These are phyloP conservation scores for Drechslerella dactyloides DNA, from an alignment of 2,329 filamentous ascomycete species.

Conservation along the genomic window DNA sequence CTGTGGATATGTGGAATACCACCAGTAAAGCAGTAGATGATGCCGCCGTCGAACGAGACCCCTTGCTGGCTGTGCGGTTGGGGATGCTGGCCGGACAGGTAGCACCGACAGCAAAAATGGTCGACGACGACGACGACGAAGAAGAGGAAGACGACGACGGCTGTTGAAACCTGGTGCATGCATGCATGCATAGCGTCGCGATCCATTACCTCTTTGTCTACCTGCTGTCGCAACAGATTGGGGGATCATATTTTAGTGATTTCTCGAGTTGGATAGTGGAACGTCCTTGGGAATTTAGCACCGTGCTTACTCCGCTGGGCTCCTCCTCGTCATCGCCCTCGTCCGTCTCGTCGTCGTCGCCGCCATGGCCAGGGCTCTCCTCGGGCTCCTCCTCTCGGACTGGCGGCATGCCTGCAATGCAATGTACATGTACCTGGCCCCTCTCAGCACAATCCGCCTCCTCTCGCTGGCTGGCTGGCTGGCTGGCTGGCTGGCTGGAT, in stretches of 20 bases:
- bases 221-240: background rate
- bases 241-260: background rate
- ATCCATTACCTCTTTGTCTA: too few species aligned
- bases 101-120: too few species aligned
- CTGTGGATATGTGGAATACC: background rate
- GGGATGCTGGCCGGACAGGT: too few species aligned
- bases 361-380: slow-evolving; percentile 26
- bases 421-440: slow-evolving; percentile 1
- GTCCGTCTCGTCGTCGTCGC: slow-evolving; percentile 10
- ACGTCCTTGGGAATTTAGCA: background rate
- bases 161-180: too few species aligned
- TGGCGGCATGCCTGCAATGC: background rate
- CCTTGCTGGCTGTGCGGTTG: too few species aligned
- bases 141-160: too few species aligned
- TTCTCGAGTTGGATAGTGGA: background rate
- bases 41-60: too few species aligned
- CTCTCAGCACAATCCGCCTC: background rate
- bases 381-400: background rate
- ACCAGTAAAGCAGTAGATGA: too few species aligned
- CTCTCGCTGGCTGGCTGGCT: background rate
- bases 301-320: slow-evolving; percentile 5
- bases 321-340: slow-evolving; percentile 15
- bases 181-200: too few species aligned
- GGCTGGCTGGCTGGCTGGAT: slow-evolving; percentile 13
- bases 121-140: too few species aligned